A percentile compares a stretch with the other conserved stretches of the same genome.
Conservation (phyloP, 257 asterid species). For the Solanum pimpinellifolium region DNA sequence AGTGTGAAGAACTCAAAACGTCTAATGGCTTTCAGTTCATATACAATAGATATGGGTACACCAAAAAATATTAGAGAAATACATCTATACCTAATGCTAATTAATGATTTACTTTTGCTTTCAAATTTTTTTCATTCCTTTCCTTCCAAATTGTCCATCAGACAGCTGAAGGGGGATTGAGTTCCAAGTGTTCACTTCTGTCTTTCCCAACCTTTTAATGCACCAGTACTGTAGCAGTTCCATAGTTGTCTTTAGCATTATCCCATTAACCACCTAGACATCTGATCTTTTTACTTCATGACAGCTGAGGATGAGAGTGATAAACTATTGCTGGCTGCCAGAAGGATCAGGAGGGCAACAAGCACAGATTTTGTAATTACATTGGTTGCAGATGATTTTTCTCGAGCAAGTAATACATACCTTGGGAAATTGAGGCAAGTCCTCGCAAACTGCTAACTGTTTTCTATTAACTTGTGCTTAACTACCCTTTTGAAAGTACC, state of each 20-base stretch:
- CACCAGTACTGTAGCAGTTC: neutral
- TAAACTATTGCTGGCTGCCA: conserved; percentile 21
- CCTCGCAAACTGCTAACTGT: neutral
- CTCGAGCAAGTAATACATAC: conserved; percentile 14
- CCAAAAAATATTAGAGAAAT: neutral
- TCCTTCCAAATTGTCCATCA: neutral
- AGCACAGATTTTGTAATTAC: conserved; percentile 14
- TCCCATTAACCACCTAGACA: neutral
- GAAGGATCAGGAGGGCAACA: conserved; percentile 17
- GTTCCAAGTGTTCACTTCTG: neutral
- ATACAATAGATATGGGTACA: neutral
- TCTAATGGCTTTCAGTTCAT: neutral
- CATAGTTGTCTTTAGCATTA: neutral
- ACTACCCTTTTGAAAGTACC: neutral
- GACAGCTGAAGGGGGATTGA: neutral
- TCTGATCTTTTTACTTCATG: neutral
- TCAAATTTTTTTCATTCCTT: neutral
- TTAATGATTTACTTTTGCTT: neutral
- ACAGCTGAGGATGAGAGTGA: conserved; percentile 8
- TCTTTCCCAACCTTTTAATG: neutral
- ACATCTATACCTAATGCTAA: neutral
- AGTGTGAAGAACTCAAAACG: neutral
- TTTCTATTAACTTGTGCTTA: neutral
- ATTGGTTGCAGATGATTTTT: conserved; percentile 21
- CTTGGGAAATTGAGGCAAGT: conserved; percentile 17